A percentile compares a stretch with the other conserved stretches of the same genome.
phyloP scores from a whole-genome alignment of 2,329 filamentous ascomycete species.

The Periconia macrospinosa region DNA sequence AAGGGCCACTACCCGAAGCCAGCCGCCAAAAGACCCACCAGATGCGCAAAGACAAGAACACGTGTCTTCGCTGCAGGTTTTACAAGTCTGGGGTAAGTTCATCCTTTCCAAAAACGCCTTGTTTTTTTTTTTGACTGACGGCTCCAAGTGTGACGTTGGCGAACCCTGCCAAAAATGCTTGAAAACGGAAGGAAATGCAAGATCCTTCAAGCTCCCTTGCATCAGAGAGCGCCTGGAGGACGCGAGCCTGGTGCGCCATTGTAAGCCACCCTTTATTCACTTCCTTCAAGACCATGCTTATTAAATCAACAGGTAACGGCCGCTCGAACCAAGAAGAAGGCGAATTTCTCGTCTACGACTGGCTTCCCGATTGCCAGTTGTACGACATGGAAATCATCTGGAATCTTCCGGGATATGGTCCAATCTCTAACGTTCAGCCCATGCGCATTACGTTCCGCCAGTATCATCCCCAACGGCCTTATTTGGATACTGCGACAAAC shows the following conservation, averaged over 20 bases:
- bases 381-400: constrained; percentile 38
- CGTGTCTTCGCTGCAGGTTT: constrained; percentile 39
- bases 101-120: not conserved
- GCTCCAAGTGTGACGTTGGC: constrained; percentile 33
- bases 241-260: constrained; percentile 34
- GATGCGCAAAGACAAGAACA: constrained; percentile 37
- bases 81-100: constrained; percentile 37
- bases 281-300: too few relatives aligned
- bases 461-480: constrained; percentile 29
- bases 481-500: constrained; percentile 31
- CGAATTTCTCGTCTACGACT: constrained; percentile 34
- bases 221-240: constrained; percentile 37
- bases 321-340: constrained; percentile 39
- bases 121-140: not conserved
- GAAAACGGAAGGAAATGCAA: constrained; percentile 32
- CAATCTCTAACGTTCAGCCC: constrained; percentile 23
- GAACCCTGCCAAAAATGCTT: constrained; percentile 35
- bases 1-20: constrained; percentile 30
- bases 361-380: constrained; percentile 25
- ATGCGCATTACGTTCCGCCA: constrained; percentile 30
- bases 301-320: constrained; percentile 29
- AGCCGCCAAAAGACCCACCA: constrained; percentile 34
- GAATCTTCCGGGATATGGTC: constrained; percentile 39
- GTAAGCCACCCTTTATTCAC: constrained; percentile 16
- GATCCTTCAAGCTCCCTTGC: constrained; percentile 36